These are phyloP conservation scores for Allium cepa DNA, from an alignment of 106 monocot species.

Conservation along the genomic window DNA sequence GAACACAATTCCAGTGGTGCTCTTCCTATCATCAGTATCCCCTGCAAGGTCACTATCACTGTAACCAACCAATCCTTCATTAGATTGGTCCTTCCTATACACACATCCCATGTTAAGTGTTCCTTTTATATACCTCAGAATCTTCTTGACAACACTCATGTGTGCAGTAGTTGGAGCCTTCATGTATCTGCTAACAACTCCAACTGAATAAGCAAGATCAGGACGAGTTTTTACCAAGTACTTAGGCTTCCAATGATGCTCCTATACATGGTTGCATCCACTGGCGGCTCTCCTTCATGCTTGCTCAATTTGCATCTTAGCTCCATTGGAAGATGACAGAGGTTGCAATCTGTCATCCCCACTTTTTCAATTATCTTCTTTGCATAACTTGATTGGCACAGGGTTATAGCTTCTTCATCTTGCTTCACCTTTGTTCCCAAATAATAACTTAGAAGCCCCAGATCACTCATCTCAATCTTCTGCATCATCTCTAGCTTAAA, in stretches of 20 bases:
- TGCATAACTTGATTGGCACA: conserved; percentile 1
- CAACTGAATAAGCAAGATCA: not conserved
- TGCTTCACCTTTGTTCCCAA: conserved; percentile 20
- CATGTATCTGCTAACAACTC: conserved; percentile 2
- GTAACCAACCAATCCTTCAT: not conserved
- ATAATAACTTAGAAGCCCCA: not conserved
- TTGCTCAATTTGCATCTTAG: conserved; percentile 2
- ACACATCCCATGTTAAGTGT: not conserved
- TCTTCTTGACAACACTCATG: not conserved
- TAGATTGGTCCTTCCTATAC: not conserved
- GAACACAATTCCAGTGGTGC: not conserved
- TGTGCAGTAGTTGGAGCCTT: conserved; percentile 2
- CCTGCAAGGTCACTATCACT: conserved; percentile 3
- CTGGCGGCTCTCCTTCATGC: not conserved
- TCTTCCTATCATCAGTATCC: conserved; percentile 2
- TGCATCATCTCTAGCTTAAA: conserved; percentile 4
- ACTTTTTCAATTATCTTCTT: not conserved
- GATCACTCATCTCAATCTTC: not conserved
- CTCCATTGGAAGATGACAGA: conserved; percentile 8
- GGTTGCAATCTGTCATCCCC: conserved; percentile 16
- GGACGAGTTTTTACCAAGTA: conserved; percentile 1
- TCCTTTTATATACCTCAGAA: conserved; percentile 1
- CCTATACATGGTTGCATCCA: conserved; percentile 5
- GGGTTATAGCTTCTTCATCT: not conserved
- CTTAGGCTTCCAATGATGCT: conserved; percentile 7